A percentile compares a stretch with the other conserved stretches of the same genome.
These are phyloP conservation scores for Pythium rishiriense DNA, from an alignment of 352 stramenopile genomes.

Conservation along the genomic window DNA sequence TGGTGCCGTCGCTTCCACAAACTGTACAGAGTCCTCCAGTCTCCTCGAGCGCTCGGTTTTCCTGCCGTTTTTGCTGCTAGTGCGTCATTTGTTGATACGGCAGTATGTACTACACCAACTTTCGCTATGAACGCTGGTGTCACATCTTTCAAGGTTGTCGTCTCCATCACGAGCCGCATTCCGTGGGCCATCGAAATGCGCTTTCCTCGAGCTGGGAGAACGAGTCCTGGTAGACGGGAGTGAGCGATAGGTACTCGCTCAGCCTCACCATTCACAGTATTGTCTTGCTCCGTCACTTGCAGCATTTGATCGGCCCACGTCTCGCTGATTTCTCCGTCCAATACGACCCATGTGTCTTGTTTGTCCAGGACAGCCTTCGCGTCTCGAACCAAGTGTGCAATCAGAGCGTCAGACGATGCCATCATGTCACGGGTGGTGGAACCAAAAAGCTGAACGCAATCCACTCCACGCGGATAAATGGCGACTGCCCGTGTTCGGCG, in stretches of 20 bases:
- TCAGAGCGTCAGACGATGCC: constrained; percentile 31
- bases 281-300: too few species aligned
- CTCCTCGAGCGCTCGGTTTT: not conserved
- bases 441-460: constrained; percentile 35
- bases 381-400: constrained; percentile 44
- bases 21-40: constrained; percentile 37
- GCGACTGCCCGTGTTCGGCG: constrained; percentile 32
- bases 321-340: constrained; percentile 58
- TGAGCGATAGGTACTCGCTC: not conserved
- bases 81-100: not conserved
- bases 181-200: constrained; percentile 33
- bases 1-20: constrained; percentile 45
- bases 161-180: constrained; percentile 57
- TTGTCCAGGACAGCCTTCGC: constrained; percentile 34
- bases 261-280: too few species aligned
- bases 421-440: not conserved
- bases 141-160: constrained; percentile 40
- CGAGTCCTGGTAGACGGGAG: constrained; percentile 31
- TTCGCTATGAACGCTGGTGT: constrained; percentile 58
- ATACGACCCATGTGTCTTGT: constrained; percentile 57
- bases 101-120: constrained; percentile 43
- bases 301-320: constrained; percentile 57
- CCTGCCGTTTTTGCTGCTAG: not conserved
- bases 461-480: constrained; percentile 44
- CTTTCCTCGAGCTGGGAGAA: constrained; percentile 38